Evolutionary conservation across 352 stramenopile species (phyloP), one percentile per base, ranked within the genome.

Genomic region (Phytophthora kernoviae): DNA sequence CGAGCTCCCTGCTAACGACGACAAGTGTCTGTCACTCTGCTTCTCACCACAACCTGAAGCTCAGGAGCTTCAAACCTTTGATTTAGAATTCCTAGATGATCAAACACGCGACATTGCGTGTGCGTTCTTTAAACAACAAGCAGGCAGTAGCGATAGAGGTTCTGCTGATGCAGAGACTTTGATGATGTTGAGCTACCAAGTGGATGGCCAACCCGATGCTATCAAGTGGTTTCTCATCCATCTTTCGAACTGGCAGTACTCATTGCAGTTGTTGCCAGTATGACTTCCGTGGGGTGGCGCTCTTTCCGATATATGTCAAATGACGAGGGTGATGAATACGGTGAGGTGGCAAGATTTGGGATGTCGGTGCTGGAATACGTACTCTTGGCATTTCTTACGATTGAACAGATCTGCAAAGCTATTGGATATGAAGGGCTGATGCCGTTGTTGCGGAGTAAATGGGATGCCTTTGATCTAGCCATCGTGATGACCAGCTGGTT

Each of bases 201-300:
- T 14, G 77, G 82, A 0, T 62, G 73, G 30, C 55, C 80, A 21
- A 90, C 79, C 9, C 56, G 63, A 8, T 93, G 86, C 58, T 92
- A 79, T 22, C 86, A 92, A 44, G 40, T 93, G 4, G 53, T 83
- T 5, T 73, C 76, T 12, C 86, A 94, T 37, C 86, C 83, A 8
- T 88, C 83, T 34, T 93, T 94, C 32, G 70, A 90, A 41, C 70
- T 93, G 15, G 62, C 81, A n/a, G 70, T 94, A 21, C 65, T 94
- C 8, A 60, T 84, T 1, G 65, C 83, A 2, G 79, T 94, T 1
- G 58, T 80, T 1, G 52, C 69, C 5, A 91, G 87, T 40, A 90
- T 94, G 71, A 65, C 88, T 11, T 82, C 75, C 26, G 84, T 94
- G 22, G 84, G 81, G 11, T 65, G 88, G 22, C 57, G 73, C 34